Evolutionary conservation across 78 protist species (phyloP).

Genomic region (Capsaspora owczarzaki): DNA sequence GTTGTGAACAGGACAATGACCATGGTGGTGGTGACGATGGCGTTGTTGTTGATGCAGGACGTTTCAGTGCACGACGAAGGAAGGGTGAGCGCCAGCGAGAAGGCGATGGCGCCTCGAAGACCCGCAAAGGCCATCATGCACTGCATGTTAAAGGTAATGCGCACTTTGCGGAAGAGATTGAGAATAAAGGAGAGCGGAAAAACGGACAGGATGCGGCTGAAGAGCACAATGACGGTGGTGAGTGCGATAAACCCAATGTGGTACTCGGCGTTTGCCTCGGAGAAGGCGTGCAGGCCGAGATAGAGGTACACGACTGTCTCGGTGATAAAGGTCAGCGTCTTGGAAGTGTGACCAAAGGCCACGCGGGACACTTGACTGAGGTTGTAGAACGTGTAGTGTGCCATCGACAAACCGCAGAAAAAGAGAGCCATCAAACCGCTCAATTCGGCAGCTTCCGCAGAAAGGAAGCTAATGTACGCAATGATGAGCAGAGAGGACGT

Average conservation of each 20-base stretch:
- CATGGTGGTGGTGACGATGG: constrained; percentile 55
- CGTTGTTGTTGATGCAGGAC: neutral
- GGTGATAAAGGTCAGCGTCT: constrained; percentile 29
- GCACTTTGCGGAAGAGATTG: neutral
- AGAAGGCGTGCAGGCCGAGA: constrained; percentile 15
- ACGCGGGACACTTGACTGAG: neutral
- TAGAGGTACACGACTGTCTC: constrained; percentile 19
- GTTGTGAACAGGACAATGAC: constrained; percentile 48
- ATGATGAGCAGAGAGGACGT: neutral
- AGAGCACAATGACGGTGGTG: neutral
- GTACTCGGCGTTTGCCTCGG: neutral
- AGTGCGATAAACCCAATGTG: neutral
- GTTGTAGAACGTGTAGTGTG: constrained; percentile 12
- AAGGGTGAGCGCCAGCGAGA: constrained; percentile 55
- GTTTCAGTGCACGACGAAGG: too few species aligned
- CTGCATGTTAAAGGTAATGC: neutral
- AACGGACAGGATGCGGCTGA: constrained; percentile 21
- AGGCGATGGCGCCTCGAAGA: constrained; percentile 87
- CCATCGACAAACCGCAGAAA: constrained; percentile 57
- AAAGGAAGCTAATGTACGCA: constrained; percentile 17
- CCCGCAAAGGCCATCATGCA: constrained; percentile 60
- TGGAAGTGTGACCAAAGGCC: neutral
- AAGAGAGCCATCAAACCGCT: constrained; percentile 62
- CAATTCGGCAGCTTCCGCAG: constrained; percentile 16
- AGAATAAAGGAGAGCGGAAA: constrained; percentile 17